A percentile compares a stretch with the other conserved stretches of the same genome.
phyloP scores from a whole-genome alignment of 352 stramenopile species.

The Phytophthora sp. region DNA sequence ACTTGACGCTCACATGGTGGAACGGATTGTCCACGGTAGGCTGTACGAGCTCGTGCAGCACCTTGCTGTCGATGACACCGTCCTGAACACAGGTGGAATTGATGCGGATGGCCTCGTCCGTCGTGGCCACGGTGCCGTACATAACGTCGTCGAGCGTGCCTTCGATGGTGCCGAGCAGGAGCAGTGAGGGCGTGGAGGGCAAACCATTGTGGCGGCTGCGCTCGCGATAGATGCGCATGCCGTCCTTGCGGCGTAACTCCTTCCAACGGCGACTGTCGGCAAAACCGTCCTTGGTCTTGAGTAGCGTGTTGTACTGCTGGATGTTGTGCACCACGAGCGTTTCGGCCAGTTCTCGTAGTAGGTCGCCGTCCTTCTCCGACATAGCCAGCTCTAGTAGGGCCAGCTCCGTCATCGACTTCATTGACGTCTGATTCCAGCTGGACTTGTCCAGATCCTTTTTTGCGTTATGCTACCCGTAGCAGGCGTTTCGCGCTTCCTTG shows the following conservation, averaged over 20 bases:
- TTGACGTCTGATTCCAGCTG: constrained; percentile 10
- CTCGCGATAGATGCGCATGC: constrained; percentile 48
- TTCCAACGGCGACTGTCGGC: constrained; percentile 45
- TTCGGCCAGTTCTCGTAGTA: constrained; percentile 44
- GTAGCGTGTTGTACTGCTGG: constrained; percentile 52
- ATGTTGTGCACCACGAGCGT: constrained; percentile 53
- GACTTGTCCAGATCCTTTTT: constrained; percentile 2
- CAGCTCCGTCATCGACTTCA: constrained; percentile 37
- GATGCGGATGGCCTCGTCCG: constrained; percentile 54
- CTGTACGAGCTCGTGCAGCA: constrained; percentile 54
- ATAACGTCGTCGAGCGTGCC: constrained; percentile 71
- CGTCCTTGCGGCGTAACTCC: constrained; percentile 43
- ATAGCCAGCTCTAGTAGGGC: constrained; percentile 32
- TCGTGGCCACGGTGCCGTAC: constrained; percentile 53
- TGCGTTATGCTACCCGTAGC: not conserved
- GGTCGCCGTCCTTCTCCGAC: constrained; percentile 38
- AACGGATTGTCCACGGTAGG: constrained; percentile 52
- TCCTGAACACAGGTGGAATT: constrained; percentile 60
- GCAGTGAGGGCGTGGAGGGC: constrained; percentile 47
- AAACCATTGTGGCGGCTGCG: constrained; percentile 28
- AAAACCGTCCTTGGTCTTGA: constrained; percentile 49
- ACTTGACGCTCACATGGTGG: constrained; percentile 58
- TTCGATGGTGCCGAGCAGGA: constrained; percentile 59
- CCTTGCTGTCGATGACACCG: constrained; percentile 54
- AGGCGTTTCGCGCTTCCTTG: constrained; percentile 13